phyloP scores from a whole-genome alignment of 495 filamentous ascomycete genomes.

The Lophium mytilinum region DNA sequence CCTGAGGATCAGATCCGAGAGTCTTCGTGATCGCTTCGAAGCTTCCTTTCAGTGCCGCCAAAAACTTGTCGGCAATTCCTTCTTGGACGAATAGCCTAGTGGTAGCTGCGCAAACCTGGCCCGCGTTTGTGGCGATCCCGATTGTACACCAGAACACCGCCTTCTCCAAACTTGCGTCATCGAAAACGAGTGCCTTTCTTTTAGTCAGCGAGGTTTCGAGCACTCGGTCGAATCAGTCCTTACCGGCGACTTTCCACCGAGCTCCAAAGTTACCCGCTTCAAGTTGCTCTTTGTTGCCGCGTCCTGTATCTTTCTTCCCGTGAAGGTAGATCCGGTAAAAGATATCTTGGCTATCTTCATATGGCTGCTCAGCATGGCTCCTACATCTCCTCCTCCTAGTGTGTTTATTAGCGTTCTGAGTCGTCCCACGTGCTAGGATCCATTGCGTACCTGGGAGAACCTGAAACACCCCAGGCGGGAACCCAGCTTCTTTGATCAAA shows the following conservation, averaged over 20 bases:
- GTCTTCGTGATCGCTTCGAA: conserved; percentile 14
- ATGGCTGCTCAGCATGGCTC: conserved; percentile 23
- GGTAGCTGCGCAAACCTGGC: conserved; percentile 9
- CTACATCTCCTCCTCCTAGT: conserved; percentile 11
- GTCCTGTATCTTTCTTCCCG: conserved; percentile 21
- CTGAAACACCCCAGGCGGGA: conserved; percentile 16
- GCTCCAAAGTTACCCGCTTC: conserved; percentile 29
- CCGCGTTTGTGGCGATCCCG: conserved; percentile 1
- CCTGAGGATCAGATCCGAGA: conserved; percentile 14
- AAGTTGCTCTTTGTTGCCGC: conserved; percentile 26
- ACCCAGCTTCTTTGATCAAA: conserved; percentile 8
- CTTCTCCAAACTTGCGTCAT: conserved; percentile 1
- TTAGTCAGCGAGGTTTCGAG: background rate
- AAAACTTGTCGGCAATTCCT: conserved; percentile 24
- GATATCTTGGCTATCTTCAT: conserved; percentile 29
- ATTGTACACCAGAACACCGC: background rate
- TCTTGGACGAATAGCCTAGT: conserved; percentile 27
- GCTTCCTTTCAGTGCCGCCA: conserved; percentile 21
- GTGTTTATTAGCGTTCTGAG: background rate
- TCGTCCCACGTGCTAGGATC: background rate
- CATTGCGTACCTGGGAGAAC: conserved; percentile 4
- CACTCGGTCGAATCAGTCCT: background rate
- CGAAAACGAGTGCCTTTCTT: conserved; percentile 1
- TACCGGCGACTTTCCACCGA: conserved; percentile 26
- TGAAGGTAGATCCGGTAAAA: conserved; percentile 27